Percentiles rank a stretch among this genome's conserved stretches.
These are phyloP conservation scores for Combretum micranthum DNA, from an alignment of 345 rosid species.

Conservation along the genomic window DNA sequence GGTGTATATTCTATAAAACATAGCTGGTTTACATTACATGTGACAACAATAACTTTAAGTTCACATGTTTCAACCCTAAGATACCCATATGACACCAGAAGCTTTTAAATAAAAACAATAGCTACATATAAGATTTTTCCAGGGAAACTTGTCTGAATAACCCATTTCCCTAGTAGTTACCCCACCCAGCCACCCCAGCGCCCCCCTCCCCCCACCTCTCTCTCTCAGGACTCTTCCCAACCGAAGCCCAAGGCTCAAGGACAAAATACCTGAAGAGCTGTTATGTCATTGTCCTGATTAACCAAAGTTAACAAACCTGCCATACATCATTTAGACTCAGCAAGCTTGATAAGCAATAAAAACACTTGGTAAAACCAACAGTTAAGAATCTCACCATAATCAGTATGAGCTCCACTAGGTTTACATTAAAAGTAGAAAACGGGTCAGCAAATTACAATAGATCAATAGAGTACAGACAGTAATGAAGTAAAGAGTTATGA, in stretches of 20 bases:
- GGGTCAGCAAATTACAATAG: not conserved
- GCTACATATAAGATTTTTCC: not conserved
- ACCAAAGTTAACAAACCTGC: conserved; percentile 71
- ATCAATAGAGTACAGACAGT: conserved; percentile 6
- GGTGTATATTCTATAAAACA: too few relatives aligned
- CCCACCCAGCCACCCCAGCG: too few relatives aligned
- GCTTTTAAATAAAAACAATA: too few relatives aligned
- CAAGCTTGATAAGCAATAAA: conserved; percentile 1
- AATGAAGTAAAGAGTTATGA: not conserved
- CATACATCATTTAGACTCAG: not conserved
- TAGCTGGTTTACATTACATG: too few relatives aligned
- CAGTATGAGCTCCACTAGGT: conserved; percentile 80
- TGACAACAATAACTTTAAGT: too few relatives aligned
- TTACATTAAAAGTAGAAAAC: conserved; percentile 9
- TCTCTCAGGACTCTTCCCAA: not conserved
- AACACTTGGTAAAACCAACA: not conserved
- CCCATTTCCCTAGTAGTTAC: not conserved
- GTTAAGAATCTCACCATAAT: conserved; percentile 51
- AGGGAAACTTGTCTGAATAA: not conserved
- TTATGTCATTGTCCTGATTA: conserved; percentile 76
- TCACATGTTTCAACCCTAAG: too few relatives aligned
- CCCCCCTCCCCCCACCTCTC: too few relatives aligned
- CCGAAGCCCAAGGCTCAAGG: not conserved
- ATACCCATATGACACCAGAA: too few relatives aligned
- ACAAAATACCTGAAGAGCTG: conserved; percentile 64